A percentile compares a stretch with the other conserved stretches of the same genome.
Conservation (phyloP, 2,329 filamentous ascomycete genomes). For the Fusarium humuli region DNA sequence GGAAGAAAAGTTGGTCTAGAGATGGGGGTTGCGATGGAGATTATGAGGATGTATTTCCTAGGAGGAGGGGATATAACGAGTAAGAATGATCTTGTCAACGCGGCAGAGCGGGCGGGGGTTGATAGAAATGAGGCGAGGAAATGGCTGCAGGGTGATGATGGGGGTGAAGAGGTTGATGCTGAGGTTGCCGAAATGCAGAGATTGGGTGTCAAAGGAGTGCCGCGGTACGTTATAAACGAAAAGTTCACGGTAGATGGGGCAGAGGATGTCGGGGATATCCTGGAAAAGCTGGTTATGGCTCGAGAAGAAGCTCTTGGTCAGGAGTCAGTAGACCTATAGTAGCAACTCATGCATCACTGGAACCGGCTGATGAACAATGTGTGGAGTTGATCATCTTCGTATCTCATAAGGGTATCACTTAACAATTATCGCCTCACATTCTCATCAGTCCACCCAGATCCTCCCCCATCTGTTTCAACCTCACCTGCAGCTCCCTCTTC, state of each 20-base stretch:
- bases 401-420: slow-evolving; percentile 37
- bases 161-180: slow-evolving; percentile 67
- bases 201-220: slow-evolving; percentile 73
- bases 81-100: slow-evolving; percentile 62
- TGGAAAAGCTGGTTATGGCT: slow-evolving; percentile 71
- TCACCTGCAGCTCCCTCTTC: slow-evolving; percentile 67
- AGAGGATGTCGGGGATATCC: slow-evolving; percentile 75
- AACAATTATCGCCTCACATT: slow-evolving; percentile 55
- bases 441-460: slow-evolving; percentile 66
- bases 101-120: slow-evolving; percentile 66
- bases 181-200: slow-evolving; percentile 65
- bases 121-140: slow-evolving; percentile 62
- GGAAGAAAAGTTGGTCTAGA: slow-evolving; percentile 64
- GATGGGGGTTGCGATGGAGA: slow-evolving; percentile 68
- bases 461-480: slow-evolving; percentile 65
- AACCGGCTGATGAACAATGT: not conserved
- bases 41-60: slow-evolving; percentile 77
- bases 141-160: slow-evolving; percentile 66
- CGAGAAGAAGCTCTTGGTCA: slow-evolving; percentile 47
- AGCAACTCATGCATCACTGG: not conserved
- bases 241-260: slow-evolving; percentile 76
- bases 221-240: slow-evolving; percentile 79
- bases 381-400: slow-evolving; percentile 7
- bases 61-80: slow-evolving; percentile 72
- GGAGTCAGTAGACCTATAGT: not conserved